These are phyloP conservation scores for Phallus indusiatus DNA, from an alignment of 768 basidiomycete genomes.

Conservation along the genomic window DNA sequence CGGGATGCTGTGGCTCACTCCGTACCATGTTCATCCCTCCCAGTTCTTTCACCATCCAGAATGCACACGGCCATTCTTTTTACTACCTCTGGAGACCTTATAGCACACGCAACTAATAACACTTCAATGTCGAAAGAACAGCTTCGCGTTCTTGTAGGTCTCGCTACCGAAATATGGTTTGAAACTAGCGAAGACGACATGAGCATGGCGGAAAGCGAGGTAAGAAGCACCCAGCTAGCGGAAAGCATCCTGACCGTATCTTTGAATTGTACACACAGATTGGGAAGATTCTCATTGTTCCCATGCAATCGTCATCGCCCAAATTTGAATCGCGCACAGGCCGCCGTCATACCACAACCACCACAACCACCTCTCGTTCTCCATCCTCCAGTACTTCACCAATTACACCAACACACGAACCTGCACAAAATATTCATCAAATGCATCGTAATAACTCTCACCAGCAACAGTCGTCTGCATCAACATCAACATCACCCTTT, in stretches of 20 bases:
- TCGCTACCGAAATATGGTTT: constrained; percentile 70
- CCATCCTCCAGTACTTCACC: neutral
- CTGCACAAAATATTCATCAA: neutral
- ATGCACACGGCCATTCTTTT: constrained; percentile 66
- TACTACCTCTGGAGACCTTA: constrained; percentile 65
- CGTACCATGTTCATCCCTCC: no score
- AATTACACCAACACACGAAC: constrained; percentile 7
- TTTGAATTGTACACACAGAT: constrained; percentile 39
- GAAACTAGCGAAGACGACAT: constrained; percentile 57
- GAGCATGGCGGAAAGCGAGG: constrained; percentile 76
- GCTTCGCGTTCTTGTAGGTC: constrained; percentile 59
- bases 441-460: neutral
- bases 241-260: no score
- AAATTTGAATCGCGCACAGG: neutral
- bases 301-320: constrained; percentile 26
- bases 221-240: constrained; percentile 22
- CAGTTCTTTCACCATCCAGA: constrained; percentile 44
- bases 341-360: neutral
- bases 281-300: constrained; percentile 60
- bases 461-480: constrained; percentile 15
- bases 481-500: constrained; percentile 29
- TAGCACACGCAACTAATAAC: constrained; percentile 48
- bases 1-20: neutral
- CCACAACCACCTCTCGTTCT: neutral
- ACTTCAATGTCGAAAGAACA: constrained; percentile 59